Base-by-base conservation (phyloP, 345 rosid genomes). In the Syzygium oleosum region DNA sequence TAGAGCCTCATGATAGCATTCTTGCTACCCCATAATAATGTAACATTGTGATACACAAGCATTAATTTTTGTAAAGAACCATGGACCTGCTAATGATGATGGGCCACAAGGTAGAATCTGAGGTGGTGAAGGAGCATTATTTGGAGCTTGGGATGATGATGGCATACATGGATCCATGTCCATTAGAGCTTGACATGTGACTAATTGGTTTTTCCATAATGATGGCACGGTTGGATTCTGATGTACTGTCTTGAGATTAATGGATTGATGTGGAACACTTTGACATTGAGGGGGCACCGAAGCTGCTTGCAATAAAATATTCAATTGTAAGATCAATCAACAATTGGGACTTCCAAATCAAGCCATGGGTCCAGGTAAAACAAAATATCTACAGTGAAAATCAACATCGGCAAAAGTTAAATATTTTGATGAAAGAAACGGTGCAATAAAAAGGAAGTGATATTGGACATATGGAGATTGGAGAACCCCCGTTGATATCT, bases 391-490 rank as follows among this genome's bases (percentile, higher is more conserved):
- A 56, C 27, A 4, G 0, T 1, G 0, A 23, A 56, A 22, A 56
- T 56, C 61, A 0, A 56, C 6, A 56, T 56, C 12, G 1, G 3
- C n/a, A 56, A 56, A 56, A 23, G 12, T 9, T 9, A 4, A 0
- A 4, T 10, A 56, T 23, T 23, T 23, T 7, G n/a, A 56, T 56
- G 65, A 59, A 59, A 27, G 3, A 5, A 59, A 59, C 1, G 0
- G 31, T 27, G 16, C 65, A 59, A 23, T 59, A 59, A 25, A 59
- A 59, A 59, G 15, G 6, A 25, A 27, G 31, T 59, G 65, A 59
- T 5, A 27, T 27, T 27, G 4, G 8, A n/a, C 2, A n/a, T 6
- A 0, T 12, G 1, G 16, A 27, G 11, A 63, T 15, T 2, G 0
- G 5, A 0, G 41, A 29, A 29, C 4, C 77, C 2, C 22, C 0